Percentiles rank a stretch among this genome's conserved stretches.
Evolutionary conservation across 345 rosid species (phyloP).

Genomic region (Clarkia xantiana): DNA sequence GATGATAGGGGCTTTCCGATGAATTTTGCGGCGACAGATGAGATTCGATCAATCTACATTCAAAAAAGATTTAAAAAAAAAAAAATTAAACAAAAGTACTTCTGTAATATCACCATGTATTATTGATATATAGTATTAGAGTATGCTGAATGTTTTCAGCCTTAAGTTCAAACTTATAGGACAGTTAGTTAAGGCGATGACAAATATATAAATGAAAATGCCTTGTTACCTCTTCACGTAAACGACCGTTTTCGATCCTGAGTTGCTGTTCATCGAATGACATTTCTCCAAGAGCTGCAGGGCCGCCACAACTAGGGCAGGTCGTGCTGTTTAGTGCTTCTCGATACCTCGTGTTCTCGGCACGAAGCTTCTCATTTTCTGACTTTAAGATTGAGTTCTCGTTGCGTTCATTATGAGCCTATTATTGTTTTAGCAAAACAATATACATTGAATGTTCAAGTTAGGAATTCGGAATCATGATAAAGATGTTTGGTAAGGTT

Average conservation of each 20-base stretch:
- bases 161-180: no score
- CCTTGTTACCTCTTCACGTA: conserved; percentile 81
- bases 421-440: neutral
- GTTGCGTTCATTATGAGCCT: conserved; percentile 84
- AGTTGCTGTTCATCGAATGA: conserved; percentile 90
- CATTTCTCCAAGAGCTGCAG: conserved; percentile 80
- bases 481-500: no score
- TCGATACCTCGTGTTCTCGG: conserved; percentile 64
- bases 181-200: no score
- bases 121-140: no score
- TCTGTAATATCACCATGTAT: neutral
- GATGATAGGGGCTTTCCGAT: conserved; percentile 62
- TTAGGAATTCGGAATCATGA: no score
- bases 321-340: conserved; percentile 62
- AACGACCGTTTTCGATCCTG: conserved; percentile 78
- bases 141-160: no score
- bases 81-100: neutral
- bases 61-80: no score
- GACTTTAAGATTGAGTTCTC: conserved; percentile 68
- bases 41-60: conserved; percentile 66
- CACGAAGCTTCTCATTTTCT: conserved; percentile 78
- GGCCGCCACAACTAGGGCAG: conserved; percentile 89
- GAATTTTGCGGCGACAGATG: conserved; percentile 70
- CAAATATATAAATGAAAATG: no score
- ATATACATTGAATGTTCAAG: no score